Conservation (phyloP, 805 yeast species). For the Diddensiella santjacobensis region DNA sequence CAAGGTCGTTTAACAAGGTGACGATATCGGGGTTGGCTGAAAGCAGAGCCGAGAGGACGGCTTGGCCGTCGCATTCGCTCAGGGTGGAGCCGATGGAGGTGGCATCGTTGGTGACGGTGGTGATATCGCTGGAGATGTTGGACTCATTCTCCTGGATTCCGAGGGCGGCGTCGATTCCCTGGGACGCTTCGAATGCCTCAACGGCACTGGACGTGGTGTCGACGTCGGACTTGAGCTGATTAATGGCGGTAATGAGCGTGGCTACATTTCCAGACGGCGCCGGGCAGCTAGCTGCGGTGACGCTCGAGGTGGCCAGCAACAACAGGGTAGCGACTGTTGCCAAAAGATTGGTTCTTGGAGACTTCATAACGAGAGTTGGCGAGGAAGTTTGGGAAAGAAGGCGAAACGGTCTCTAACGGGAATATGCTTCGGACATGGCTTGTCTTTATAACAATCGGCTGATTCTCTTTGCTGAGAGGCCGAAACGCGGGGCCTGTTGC, state of each 20-base stretch:
- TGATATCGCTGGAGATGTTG: slow-evolving; percentile 23
- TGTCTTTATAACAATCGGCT: too few relatives aligned
- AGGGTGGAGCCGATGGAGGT: slow-evolving; percentile 13
- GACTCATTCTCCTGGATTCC: slow-evolving; percentile 28
- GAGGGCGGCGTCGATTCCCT: slow-evolving; percentile 31
- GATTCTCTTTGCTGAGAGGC: too few relatives aligned
- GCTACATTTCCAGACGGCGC: slow-evolving; percentile 1
- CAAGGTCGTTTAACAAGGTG: slow-evolving; percentile 21
- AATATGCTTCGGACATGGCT: too few relatives aligned
- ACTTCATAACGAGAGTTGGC: too few relatives aligned
- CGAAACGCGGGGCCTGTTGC: too few relatives aligned
- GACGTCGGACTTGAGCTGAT: slow-evolving; percentile 9
- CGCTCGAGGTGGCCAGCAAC: background rate
- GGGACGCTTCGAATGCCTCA: slow-evolving; percentile 11
- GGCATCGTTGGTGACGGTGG: slow-evolving; percentile 12
- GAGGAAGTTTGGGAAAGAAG: too few relatives aligned
- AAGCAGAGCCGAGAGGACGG: slow-evolving; percentile 9
- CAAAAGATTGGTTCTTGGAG: too few relatives aligned
- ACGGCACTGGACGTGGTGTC: slow-evolving; percentile 15
- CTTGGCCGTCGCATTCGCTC: slow-evolving; percentile 13
- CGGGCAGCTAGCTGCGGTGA: background rate
- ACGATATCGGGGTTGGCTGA: slow-evolving; percentile 14
- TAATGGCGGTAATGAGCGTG: background rate
- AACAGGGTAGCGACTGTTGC: too few relatives aligned
- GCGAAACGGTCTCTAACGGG: too few relatives aligned